Percentiles rank a stretch among this genome's conserved stretches.
phyloP scores from a whole-genome alignment of 139 green algal species.

The Closterium sp. region DNA sequence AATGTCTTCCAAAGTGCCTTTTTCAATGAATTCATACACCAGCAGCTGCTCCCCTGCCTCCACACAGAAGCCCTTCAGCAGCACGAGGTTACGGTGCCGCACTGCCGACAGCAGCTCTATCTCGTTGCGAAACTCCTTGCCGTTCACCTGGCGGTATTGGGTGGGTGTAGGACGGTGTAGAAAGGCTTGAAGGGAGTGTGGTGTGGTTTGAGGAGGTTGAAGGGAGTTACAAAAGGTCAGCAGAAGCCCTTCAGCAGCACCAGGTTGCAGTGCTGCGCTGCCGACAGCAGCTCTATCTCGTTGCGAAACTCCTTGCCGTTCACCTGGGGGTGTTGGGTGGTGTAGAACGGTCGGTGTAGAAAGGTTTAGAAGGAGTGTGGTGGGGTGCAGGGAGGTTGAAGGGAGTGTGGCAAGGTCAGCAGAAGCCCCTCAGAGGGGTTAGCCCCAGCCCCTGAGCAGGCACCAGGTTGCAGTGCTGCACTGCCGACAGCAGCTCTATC shows the following conservation, averaged over 20 bases:
- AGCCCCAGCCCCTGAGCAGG: background rate
- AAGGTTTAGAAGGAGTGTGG: too few species aligned
- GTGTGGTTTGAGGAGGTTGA: too few species aligned
- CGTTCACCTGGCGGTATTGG: background rate
- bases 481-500: slow-evolving; percentile 26
- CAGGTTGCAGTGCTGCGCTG: background rate
- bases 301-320: slow-evolving; percentile 38
- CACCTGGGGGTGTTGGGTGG: too few species aligned
- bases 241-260: too few species aligned
- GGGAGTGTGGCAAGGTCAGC: background rate
- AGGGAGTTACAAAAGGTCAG: too few species aligned
- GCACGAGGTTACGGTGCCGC: slow-evolving; percentile 8
- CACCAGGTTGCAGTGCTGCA: slow-evolving; percentile 14
- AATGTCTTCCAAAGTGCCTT: too few species aligned
- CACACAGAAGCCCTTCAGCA: background rate
- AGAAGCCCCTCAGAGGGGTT: too few species aligned
- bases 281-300: background rate
- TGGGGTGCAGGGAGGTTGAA: too few species aligned
- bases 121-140: slow-evolving; percentile 22
- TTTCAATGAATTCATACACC: background rate
- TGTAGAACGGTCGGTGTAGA: too few species aligned
- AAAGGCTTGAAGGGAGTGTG: too few species aligned
- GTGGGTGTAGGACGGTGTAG: too few species aligned
- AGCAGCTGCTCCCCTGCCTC: background rate
- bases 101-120: slow-evolving; percentile 30